Conservation (phyloP, 2,329 filamentous ascomycete species). For the Pyrenochaeta sp. region DNA sequence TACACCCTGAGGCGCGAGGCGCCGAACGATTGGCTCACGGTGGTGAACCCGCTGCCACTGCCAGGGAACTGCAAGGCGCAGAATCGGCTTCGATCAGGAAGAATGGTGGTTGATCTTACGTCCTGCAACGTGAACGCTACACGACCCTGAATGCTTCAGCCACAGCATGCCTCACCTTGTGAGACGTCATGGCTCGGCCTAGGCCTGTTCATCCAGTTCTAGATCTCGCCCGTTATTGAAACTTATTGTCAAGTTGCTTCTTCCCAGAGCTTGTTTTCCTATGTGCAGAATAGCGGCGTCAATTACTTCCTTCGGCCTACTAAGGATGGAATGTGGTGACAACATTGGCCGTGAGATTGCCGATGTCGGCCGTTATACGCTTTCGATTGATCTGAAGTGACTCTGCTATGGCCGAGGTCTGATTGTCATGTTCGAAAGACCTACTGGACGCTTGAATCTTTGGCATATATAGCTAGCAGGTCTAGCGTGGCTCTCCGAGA, state of each 20-base stretch:
- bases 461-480: no score
- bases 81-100: not conserved
- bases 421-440: not conserved
- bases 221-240: not conserved
- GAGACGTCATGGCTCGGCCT: not conserved
- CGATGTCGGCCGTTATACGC: not conserved
- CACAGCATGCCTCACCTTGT: not conserved
- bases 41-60: not conserved
- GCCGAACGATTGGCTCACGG: conserved; percentile 1
- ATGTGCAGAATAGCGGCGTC: not conserved
- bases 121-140: not conserved
- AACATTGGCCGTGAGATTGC: not conserved
- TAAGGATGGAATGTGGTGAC: not conserved
- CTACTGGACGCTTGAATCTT: not conserved
- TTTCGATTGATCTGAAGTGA: not conserved
- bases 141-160: not conserved
- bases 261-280: not conserved
- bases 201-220: not conserved
- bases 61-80: not conserved
- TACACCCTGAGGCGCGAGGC: not conserved
- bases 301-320: not conserved
- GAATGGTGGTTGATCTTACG: not conserved
- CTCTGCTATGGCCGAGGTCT: not conserved
- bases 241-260: not conserved
- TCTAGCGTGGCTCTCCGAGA: not conserved